phyloP scores from a whole-genome alignment of 495 filamentous ascomycete species.

The Cairneyella variabilis region DNA sequence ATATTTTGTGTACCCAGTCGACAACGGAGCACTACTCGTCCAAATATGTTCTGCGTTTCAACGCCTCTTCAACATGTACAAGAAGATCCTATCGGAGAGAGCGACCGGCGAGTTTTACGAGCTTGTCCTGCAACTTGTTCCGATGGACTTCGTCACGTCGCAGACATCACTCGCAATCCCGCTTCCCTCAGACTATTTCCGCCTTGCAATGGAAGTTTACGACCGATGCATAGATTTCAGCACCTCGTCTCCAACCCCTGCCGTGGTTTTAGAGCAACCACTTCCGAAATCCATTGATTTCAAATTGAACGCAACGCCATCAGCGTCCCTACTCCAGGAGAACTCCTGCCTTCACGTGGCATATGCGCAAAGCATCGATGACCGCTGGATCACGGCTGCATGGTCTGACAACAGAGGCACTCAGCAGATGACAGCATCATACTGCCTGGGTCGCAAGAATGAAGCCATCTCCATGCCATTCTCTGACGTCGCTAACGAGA shows the following conservation, averaged over 20 bases:
- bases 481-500: slow-evolving; percentile 65
- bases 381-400: slow-evolving; percentile 83
- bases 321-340: slow-evolving; percentile 73
- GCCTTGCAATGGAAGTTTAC: slow-evolving; percentile 80
- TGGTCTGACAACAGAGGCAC: slow-evolving; percentile 86
- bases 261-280: slow-evolving; percentile 70
- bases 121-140: slow-evolving; percentile 78
- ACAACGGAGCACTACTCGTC: slow-evolving; percentile 58
- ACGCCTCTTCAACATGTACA: slow-evolving; percentile 68
- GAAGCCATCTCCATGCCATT: slow-evolving; percentile 51
- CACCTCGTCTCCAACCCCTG: slow-evolving; percentile 55
- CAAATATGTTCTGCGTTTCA: slow-evolving; percentile 78
- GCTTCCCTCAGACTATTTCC: slow-evolving; percentile 59
- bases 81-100: slow-evolving; percentile 45
- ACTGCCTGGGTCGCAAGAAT: slow-evolving; percentile 67
- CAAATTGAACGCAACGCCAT: slow-evolving; percentile 62
- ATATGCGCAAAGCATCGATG: slow-evolving; percentile 76
- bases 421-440: slow-evolving; percentile 73
- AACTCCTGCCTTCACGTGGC: slow-evolving; percentile 83
- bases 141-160: slow-evolving; percentile 65
- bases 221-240: slow-evolving; percentile 67
- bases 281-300: slow-evolving; percentile 75
- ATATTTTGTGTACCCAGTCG: slow-evolving; percentile 80
- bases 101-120: slow-evolving; percentile 55
- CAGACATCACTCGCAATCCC: slow-evolving; percentile 62